Percentiles rank a stretch among this genome's conserved stretches.
Evolutionary conservation across 352 stramenopile species (phyloP).

Genomic region (Pseudoperonospora humuli): DNA sequence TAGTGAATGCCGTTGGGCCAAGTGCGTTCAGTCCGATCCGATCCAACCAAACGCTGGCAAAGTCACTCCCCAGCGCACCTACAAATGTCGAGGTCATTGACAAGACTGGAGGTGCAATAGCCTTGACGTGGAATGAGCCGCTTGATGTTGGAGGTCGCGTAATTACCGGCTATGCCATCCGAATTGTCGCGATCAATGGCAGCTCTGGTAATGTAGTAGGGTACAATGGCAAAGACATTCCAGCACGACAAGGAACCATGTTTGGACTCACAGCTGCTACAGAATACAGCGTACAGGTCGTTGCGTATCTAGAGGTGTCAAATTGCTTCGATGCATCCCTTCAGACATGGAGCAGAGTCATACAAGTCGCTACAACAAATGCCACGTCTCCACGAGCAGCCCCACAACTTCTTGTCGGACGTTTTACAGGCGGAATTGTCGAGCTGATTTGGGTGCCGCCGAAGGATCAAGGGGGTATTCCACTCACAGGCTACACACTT

Average conservation of each 20-base stretch:
- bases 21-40: conserved; percentile 27
- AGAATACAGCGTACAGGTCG: conserved; percentile 28
- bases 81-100: conserved; percentile 18
- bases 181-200: conserved; percentile 12
- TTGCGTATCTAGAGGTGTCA: conserved; percentile 29
- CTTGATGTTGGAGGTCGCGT: conserved; percentile 39
- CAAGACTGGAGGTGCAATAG: conserved; percentile 34
- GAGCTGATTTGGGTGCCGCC: conserved; percentile 27
- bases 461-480: conserved; percentile 26
- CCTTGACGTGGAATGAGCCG: conserved; percentile 41
- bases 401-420: conserved; percentile 16
- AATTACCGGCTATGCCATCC: conserved; percentile 42
- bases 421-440: conserved; percentile 30
- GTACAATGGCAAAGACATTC: conserved; percentile 38
- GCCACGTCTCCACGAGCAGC: conserved; percentile 18
- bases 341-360: conserved; percentile 15
- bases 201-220: conserved; percentile 15
- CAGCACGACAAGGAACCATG: conserved; percentile 12
- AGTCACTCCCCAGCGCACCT: conserved; percentile 35
- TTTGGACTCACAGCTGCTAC: conserved; percentile 24
- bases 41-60: conserved; percentile 27
- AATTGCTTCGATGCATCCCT: conserved; percentile 26
- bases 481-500: conserved; percentile 24
- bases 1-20: conserved; percentile 34
- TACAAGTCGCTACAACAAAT: conserved; percentile 7